A percentile compares a stretch with the other conserved stretches of the same genome.
Evolutionary conservation across 2,329 filamentous ascomycete species (phyloP).

Genomic region (Colletotrichum scovillei): DNA sequence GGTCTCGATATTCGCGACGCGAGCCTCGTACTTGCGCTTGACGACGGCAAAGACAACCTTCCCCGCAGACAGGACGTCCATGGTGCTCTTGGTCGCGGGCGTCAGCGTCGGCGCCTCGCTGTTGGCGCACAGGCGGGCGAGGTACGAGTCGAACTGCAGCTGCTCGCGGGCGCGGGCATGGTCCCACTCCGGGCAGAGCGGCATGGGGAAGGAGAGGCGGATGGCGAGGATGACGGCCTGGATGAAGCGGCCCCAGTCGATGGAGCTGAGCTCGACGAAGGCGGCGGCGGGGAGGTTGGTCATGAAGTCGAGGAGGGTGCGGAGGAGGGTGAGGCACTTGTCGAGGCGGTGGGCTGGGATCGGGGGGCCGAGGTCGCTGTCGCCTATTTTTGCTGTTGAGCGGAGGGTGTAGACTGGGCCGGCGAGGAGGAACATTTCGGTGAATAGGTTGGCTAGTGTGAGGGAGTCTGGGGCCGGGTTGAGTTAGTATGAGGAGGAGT

Average conservation of each 20-base stretch:
- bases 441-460: constrained; percentile 39
- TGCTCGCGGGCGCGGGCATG: constrained; percentile 51
- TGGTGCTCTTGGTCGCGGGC: constrained; percentile 40
- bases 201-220: constrained; percentile 58
- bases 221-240: constrained; percentile 54
- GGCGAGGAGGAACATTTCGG: constrained; percentile 53
- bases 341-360: constrained; percentile 38
- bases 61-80: constrained; percentile 58
- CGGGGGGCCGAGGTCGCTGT: constrained; percentile 30
- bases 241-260: constrained; percentile 58
- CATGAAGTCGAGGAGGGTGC: constrained; percentile 48
- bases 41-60: constrained; percentile 59
- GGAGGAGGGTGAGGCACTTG: constrained; percentile 41
- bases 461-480: not conserved
- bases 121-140: constrained; percentile 48
- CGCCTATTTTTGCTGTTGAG: constrained; percentile 18
- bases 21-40: constrained; percentile 56
- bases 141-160: constrained; percentile 52
- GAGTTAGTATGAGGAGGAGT: constrained; percentile 20
- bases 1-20: constrained; percentile 48
- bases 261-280: constrained; percentile 51
- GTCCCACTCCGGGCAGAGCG: constrained; percentile 47
- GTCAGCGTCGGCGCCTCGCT: constrained; percentile 39
- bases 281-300: constrained; percentile 42
- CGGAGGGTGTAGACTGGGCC: constrained; percentile 43